Base-by-base conservation (phyloP, 176 grass and related monocot genomes). In the Tuctoria greenei region DNA sequence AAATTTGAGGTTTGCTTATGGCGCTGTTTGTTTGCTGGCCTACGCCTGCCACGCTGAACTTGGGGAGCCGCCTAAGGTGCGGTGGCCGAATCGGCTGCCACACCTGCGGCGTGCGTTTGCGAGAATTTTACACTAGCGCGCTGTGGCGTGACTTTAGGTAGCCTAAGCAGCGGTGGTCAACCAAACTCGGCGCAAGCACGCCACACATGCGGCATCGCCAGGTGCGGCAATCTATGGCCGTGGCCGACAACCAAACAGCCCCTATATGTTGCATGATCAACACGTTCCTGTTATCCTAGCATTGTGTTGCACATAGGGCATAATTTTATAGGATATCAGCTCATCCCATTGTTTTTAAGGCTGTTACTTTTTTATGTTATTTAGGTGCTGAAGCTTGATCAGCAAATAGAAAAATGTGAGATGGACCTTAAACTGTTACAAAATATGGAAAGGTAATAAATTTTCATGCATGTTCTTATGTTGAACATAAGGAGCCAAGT, bases 401-500 rank as follows among this genome's bases (percentile, higher is more conserved):
- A 31, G 4, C 24, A 61, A 61, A 31, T 92, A 36, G 82, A 67
- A 58, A 85, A 88, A 79, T 65, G 60, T 66, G 64, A 70, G 75
- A 61, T 34, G 18, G 78, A 74, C 45, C 54, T 93, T 52, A 73
- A 72, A 76, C 7, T 85, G 80, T 81, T 93, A 50, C 79, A 92
- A 73, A 64, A 79, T 70, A 75, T 87, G 56, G 61, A 84, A 86
- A 86, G 88, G 95, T 97, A 85, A 28, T 43, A n/a, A 12, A 59
- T 34, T 57, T 60, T 64, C 47, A 8, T 31, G 25, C 24, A 58
- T 66, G 45, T 54, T 81, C 34, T 55, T 75, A 47, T 83, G 4
- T 61, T 70, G 21, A 17, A 50, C 38, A 31, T 14, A 66, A 49
- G 54, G 52, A 75, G 72, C 60, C 64, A 36, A 55, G 72, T 61